Conservation (phyloP, 805 yeast genomes). For the Metschnikowia orientalis region DNA sequence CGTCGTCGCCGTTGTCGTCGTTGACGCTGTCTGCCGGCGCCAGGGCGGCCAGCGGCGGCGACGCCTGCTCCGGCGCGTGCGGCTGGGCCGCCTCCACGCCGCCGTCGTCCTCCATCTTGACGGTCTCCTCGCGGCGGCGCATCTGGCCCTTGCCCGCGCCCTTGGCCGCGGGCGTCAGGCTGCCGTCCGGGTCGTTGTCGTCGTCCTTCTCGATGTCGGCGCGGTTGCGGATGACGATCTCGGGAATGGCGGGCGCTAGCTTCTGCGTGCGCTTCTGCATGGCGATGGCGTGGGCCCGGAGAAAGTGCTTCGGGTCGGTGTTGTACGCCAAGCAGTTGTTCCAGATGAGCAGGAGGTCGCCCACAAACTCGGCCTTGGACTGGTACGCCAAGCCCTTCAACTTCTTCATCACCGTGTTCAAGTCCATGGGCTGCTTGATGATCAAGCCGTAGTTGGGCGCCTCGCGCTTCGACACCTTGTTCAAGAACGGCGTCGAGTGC, state of each 20-base stretch:
- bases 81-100: constrained; percentile 1
- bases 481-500: constrained; percentile 92
- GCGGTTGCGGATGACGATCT: constrained; percentile 70
- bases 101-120: constrained; percentile 25
- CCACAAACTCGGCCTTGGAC: constrained; percentile 87
- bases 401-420: constrained; percentile 90
- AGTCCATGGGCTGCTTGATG: constrained; percentile 93
- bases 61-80: constrained; percentile 3
- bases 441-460: constrained; percentile 94
- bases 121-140: constrained; percentile 32
- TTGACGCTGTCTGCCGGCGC: constrained; percentile 12
- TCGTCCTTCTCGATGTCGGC: constrained; percentile 69
- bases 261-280: constrained; percentile 87
- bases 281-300: constrained; percentile 88
- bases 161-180: constrained; percentile 20
- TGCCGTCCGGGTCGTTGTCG: constrained; percentile 23
- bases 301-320: constrained; percentile 89
- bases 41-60: constrained; percentile 14
- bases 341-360: constrained; percentile 94
- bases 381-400: constrained; percentile 75
- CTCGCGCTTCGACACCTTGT: constrained; percentile 94
- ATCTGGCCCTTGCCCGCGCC: constrained; percentile 28
- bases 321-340: constrained; percentile 88
- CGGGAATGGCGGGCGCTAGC: constrained; percentile 82
- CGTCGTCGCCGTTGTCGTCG: constrained; percentile 36